These are phyloP conservation scores for Aspergillus sojae DNA, from an alignment of 2,329 filamentous ascomycete genomes.

Conservation along the genomic window DNA sequence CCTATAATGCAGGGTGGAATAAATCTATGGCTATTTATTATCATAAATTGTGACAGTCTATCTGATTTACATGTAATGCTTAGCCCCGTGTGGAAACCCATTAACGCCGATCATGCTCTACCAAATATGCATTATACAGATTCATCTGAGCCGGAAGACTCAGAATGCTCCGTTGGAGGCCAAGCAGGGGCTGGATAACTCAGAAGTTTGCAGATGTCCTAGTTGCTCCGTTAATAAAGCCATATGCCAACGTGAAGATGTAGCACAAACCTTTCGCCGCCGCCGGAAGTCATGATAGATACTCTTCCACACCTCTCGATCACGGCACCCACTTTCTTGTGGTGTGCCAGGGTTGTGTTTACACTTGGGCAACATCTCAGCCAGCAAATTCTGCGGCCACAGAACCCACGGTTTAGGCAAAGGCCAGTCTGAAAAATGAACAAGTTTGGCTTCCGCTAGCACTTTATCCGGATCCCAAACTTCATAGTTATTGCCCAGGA, in stretches of 20 bases:
- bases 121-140: background rate
- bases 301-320: slow-evolving; percentile 41
- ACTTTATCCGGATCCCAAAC: slow-evolving; percentile 61
- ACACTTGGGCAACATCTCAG: slow-evolving; percentile 37
- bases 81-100: background rate
- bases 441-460: slow-evolving; percentile 63
- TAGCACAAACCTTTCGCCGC: slow-evolving; percentile 24
- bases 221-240: slow-evolving; percentile 1
- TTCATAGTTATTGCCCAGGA: slow-evolving; percentile 54
- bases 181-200: slow-evolving; percentile 41
- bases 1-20: background rate
- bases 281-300: slow-evolving; percentile 42
- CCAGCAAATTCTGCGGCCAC: slow-evolving; percentile 38
- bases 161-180: slow-evolving; percentile 19
- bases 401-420: slow-evolving; percentile 66
- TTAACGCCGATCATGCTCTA: background rate
- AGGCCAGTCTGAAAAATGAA: slow-evolving; percentile 75
- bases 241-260: background rate
- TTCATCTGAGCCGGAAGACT: background rate
- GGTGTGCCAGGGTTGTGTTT: slow-evolving; percentile 37
- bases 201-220: slow-evolving; percentile 27
- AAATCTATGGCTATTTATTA: background rate
- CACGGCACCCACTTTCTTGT: slow-evolving; percentile 40
- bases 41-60: background rate
- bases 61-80: background rate